These are phyloP conservation scores for Ophiocordyceps camponoti-saundersi DNA, from an alignment of 2,329 filamentous ascomycete species.

Conservation along the genomic window DNA sequence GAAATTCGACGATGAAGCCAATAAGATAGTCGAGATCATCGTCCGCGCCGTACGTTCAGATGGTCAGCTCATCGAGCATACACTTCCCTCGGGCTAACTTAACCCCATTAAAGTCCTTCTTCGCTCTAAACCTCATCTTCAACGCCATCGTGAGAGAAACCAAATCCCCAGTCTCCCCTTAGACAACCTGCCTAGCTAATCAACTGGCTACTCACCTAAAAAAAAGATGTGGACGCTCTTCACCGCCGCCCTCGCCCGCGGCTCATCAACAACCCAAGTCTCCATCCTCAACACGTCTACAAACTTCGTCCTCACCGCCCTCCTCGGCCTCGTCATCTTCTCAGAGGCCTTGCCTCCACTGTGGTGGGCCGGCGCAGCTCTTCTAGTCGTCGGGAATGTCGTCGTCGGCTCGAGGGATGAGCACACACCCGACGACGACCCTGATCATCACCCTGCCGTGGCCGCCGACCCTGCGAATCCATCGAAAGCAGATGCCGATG, in stretches of 20 bases:
- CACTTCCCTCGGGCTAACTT: neutral
- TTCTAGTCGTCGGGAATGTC: constrained; percentile 62
- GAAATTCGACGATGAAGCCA: constrained; percentile 20
- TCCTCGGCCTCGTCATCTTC: constrained; percentile 56
- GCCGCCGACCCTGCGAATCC: neutral
- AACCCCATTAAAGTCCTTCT: constrained; percentile 42
- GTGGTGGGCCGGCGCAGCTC: constrained; percentile 59
- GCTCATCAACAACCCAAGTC: constrained; percentile 61
- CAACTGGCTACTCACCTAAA: neutral
- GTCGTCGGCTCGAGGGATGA: constrained; percentile 59
- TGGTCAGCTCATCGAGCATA: too few relatives aligned
- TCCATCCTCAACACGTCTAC: constrained; percentile 68
- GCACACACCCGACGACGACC: neutral
- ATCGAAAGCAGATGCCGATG: constrained; percentile 8
- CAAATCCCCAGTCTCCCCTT: too few relatives aligned
- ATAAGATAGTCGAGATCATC: constrained; percentile 27
- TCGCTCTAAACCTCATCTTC: constrained; percentile 56
- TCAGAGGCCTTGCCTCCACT: constrained; percentile 51
- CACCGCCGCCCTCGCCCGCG: constrained; percentile 58
- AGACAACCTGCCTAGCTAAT: too few relatives aligned
- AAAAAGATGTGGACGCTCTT: constrained; percentile 66
- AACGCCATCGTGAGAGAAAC: constrained; percentile 47
- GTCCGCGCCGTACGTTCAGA: constrained; percentile 28
- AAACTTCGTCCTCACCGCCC: constrained; percentile 64
- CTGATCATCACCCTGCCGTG: neutral